Conservation (phyloP, 345 rosid species). For the Limnanthes douglasii region DNA sequence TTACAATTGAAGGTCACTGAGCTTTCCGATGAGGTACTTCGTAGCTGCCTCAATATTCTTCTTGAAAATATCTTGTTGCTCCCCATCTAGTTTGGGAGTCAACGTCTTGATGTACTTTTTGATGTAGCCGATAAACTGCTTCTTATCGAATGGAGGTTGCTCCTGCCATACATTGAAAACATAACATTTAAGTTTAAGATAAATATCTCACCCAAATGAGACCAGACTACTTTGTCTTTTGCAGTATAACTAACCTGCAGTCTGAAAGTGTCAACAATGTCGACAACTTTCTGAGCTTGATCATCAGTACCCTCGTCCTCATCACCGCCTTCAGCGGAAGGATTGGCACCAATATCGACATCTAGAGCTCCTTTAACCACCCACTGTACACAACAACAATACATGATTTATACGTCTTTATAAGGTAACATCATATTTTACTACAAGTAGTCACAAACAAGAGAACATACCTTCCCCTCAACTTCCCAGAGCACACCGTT, state of each 20-base stretch:
- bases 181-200: background rate
- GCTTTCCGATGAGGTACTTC: conserved; percentile 54
- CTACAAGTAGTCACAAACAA: too few species aligned
- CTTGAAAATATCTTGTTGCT: conserved; percentile 47
- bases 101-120: conserved; percentile 65
- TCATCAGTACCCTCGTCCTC: conserved; percentile 84
- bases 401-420: too few species aligned
- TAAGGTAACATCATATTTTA: too few species aligned
- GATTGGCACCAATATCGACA: conserved; percentile 77
- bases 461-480: conserved; percentile 96
- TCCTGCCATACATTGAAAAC: conserved; percentile 25
- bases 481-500: conserved; percentile 84
- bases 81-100: conserved; percentile 34
- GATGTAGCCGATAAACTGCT: conserved; percentile 41
- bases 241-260: conserved; percentile 53
- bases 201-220: too few species aligned
- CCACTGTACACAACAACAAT: too few species aligned
- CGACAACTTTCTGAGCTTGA: conserved; percentile 62
- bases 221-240: background rate
- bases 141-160: conserved; percentile 83
- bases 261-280: conserved; percentile 87
- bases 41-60: conserved; percentile 74
- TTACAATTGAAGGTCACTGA: conserved; percentile 73
- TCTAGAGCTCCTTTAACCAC: conserved; percentile 59
- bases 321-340: conserved; percentile 71